Conservation (phyloP, 345 rosid species). For the Capsella bursapastoris region DNA sequence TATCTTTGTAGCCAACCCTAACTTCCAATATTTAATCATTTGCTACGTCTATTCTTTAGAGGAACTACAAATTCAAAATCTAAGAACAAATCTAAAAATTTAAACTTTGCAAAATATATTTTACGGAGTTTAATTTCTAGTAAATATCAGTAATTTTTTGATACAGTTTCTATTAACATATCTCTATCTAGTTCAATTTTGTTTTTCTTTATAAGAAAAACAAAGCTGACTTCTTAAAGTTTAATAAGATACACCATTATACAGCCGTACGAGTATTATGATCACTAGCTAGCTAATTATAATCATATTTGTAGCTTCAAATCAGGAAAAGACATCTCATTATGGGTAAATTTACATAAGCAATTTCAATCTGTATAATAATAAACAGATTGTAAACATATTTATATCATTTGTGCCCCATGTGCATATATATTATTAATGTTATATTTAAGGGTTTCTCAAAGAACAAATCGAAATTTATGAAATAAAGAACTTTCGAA, state of each 20-base stretch:
- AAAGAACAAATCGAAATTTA: neutral
- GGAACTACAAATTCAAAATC: too few species aligned
- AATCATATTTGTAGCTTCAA: conserved; percentile 12
- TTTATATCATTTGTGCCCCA: neutral
- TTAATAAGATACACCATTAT: neutral
- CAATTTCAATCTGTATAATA: neutral
- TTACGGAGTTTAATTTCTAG: too few species aligned
- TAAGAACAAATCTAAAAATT: too few species aligned
- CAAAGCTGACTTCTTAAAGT: conserved; percentile 16
- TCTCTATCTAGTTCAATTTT: neutral
- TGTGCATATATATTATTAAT: neutral
- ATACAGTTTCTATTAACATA: neutral
- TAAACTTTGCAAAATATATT: too few species aligned
- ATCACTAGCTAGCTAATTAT: conserved; percentile 1
- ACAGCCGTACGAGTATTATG: conserved; percentile 24
- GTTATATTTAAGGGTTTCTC: neutral
- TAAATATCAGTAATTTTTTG: too few species aligned
- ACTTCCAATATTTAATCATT: too few species aligned
- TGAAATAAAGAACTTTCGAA: neutral
- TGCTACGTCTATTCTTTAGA: too few species aligned
- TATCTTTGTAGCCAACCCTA: too few species aligned
- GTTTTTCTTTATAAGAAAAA: neutral
- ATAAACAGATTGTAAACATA: neutral
- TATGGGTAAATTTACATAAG: conserved; percentile 8
- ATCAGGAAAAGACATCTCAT: conserved; percentile 26